These are phyloP conservation scores for Pestalotiopsis sp. DNA, from an alignment of 2,329 filamentous ascomycete species.

Conservation along the genomic window DNA sequence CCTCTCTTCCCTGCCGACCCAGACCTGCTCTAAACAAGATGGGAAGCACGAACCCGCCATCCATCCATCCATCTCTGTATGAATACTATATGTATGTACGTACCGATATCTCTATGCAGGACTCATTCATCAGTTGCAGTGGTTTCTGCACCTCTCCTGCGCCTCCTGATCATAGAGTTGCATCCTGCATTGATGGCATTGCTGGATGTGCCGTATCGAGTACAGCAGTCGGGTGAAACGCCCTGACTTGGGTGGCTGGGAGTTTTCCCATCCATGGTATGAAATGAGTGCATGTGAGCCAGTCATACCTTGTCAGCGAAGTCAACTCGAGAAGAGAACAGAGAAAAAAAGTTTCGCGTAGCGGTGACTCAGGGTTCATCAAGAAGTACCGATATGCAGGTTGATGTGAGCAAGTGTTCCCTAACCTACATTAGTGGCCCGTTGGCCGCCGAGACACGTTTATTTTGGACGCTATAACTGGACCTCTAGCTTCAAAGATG, in stretches of 20 bases:
- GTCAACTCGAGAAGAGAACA: neutral
- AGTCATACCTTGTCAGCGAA: neutral
- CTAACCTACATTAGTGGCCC: slow-evolving; percentile 11
- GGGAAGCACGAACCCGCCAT: neutral
- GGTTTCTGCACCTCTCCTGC: slow-evolving; percentile 10
- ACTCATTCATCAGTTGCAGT: neutral
- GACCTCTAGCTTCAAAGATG: slow-evolving; percentile 19
- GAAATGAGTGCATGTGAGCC: neutral
- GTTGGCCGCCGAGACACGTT: slow-evolving; percentile 27
- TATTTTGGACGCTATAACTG: slow-evolving; percentile 23
- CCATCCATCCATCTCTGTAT: neutral
- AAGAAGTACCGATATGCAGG: slow-evolving; percentile 22
- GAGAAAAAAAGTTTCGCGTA: neutral
- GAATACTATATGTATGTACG: neutral
- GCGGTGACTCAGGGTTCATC: slow-evolving; percentile 2
- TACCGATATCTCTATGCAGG: neutral
- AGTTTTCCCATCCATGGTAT: neutral
- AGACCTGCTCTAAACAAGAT: neutral
- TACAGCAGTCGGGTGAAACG: neutral
- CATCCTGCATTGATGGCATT: neutral
- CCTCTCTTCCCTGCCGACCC: neutral
- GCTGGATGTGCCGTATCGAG: neutral
- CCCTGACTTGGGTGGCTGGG: neutral
- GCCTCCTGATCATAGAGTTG: neutral
- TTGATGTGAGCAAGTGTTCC: neutral